A percentile compares a stretch with the other conserved stretches of the same genome.
Evolutionary conservation across 148 eudicot genomes (phyloP).

Genomic region (Agrostemma githago): DNA sequence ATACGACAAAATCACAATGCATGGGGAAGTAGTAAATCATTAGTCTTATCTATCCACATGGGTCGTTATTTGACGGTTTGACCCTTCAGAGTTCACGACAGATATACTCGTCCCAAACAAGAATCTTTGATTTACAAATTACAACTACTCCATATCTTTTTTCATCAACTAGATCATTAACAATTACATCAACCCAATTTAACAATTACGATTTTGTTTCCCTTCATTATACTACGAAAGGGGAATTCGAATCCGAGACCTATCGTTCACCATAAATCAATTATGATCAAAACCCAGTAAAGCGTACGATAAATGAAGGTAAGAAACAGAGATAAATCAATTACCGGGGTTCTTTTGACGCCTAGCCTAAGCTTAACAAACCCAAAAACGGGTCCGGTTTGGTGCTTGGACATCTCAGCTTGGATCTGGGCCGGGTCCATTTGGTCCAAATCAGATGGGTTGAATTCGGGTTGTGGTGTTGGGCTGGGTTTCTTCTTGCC

Average conservation of each 20-base stretch:
- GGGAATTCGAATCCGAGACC: neutral
- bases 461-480: conserved; percentile 38
- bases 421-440: conserved; percentile 53
- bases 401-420: conserved; percentile 52
- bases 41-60: too few relatives aligned
- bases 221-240: too few relatives aligned
- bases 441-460: conserved; percentile 52
- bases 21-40: too few relatives aligned
- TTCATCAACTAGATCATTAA: neutral
- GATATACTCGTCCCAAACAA: too few relatives aligned
- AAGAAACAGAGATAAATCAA: neutral
- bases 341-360: conserved; percentile 51
- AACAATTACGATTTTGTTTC: too few relatives aligned
- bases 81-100: too few relatives aligned
- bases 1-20: too few relatives aligned
- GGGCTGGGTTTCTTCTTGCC: conserved; percentile 46
- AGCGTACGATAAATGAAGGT: too few relatives aligned
- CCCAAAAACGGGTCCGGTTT: conserved; percentile 64
- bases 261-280: neutral
- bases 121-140: too few relatives aligned
- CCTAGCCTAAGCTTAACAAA: conserved; percentile 78
- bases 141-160: too few relatives aligned
- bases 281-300: neutral
- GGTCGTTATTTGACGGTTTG: too few relatives aligned
- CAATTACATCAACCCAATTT: neutral